These are phyloP conservation scores for Protea cynaroides DNA, from an alignment of 164 flowering plant species.

Conservation along the genomic window DNA sequence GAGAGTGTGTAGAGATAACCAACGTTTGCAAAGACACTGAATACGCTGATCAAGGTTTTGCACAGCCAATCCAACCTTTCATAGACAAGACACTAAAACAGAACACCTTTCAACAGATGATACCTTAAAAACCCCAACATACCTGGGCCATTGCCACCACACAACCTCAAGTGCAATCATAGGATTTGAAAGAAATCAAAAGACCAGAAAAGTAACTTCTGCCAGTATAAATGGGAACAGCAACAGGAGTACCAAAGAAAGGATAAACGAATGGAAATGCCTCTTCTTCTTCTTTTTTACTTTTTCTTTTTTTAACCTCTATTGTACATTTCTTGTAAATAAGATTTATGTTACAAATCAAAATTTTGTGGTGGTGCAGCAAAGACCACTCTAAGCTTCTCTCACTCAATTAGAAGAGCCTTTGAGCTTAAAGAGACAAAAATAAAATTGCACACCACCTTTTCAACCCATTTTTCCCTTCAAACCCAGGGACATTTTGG, in stretches of 20 bases:
- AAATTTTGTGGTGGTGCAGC: conserved; percentile 47
- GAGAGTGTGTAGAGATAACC: too few species aligned
- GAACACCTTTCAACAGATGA: too few species aligned
- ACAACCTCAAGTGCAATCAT: too few species aligned
- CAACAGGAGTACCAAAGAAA: neutral
- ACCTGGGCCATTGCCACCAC: too few species aligned
- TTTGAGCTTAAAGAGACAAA: conserved; percentile 17
- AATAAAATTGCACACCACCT: conserved; percentile 23
- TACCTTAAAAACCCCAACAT: too few species aligned
- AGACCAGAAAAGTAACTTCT: neutral
- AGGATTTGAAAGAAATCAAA: too few species aligned
- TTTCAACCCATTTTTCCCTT: conserved; percentile 11
- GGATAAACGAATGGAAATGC: conserved; percentile 34
- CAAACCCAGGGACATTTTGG: conserved; percentile 11
- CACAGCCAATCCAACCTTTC: too few species aligned
- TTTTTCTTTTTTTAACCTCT: conserved; percentile 27
- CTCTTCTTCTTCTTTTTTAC: too few species aligned
- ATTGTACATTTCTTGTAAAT: conserved; percentile 48
- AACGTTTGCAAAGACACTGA: too few species aligned
- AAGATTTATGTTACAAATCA: conserved; percentile 62
- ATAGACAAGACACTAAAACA: too few species aligned
- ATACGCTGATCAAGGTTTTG: too few species aligned
- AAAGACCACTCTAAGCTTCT: conserved; percentile 28
- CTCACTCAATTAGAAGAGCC: conserved; percentile 25
- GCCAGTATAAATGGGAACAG: neutral